Percentiles rank a stretch among this genome's conserved stretches.
Evolutionary conservation across 2,329 filamentous ascomycete species (phyloP).

Genomic region (Pestalotiopsis sp.): DNA sequence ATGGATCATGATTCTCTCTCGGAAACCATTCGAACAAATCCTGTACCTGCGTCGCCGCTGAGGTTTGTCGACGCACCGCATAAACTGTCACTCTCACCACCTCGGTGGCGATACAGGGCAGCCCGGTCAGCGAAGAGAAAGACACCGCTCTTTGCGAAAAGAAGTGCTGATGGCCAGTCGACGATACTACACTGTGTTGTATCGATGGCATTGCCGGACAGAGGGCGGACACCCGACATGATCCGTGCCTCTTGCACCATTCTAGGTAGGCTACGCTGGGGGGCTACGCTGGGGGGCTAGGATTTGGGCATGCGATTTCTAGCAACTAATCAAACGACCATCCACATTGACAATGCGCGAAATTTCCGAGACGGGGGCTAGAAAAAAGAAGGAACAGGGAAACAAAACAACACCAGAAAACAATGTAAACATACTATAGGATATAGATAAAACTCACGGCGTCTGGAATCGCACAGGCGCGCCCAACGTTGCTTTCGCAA

Average conservation of each 20-base stretch:
- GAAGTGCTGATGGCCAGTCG: background rate
- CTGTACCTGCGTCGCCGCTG: background rate
- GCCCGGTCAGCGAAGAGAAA: background rate
- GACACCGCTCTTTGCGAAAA: background rate
- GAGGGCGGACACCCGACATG: background rate
- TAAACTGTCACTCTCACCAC: background rate
- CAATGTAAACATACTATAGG: slow-evolving; percentile 2
- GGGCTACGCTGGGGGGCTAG: background rate
- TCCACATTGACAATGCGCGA: slow-evolving; percentile 2
- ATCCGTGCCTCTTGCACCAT: background rate
- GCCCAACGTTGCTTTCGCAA: slow-evolving; percentile 1
- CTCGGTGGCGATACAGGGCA: background rate
- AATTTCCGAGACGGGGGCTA: slow-evolving; percentile 13
- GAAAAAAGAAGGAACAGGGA: background rate
- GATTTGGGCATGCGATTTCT: slow-evolving; percentile 3
- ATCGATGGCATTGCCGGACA: background rate
- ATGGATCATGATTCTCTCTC: background rate
- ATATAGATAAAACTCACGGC: background rate
- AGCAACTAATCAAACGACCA: slow-evolving; percentile 8
- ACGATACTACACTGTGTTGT: background rate
- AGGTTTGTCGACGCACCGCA: background rate
- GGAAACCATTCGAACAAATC: background rate
- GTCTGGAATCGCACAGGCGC: background rate
- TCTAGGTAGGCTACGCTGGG: background rate
- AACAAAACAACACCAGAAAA: background rate